Base-by-base conservation (phyloP, 1,284 basidiomycete genomes). In the Boletellus deceptivus region DNA sequence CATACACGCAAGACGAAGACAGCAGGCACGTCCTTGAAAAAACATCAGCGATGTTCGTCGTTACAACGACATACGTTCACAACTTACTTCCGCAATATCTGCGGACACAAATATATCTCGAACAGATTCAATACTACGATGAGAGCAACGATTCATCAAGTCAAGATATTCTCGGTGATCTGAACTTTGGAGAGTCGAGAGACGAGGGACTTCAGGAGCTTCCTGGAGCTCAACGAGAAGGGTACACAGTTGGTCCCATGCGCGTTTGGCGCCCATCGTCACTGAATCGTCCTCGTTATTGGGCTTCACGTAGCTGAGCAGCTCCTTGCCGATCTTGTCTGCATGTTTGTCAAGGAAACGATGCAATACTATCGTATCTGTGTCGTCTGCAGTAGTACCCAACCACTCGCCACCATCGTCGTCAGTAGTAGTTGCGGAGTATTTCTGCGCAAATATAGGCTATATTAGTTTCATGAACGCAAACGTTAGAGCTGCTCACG, bases 241-340 rank as follows among this genome's bases (percentile, higher is more conserved):
- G 29, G 79, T 80, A 57, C 88, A 91, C 24, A 94, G 73, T 9
- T 78, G 78, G 55, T 89, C 84, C 83, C 91, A 90, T 4, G 88
- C 82, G 7, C 78, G 78, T 70, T 86, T 90, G 8, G 90, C 90
- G 34, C 78, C 77, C 59, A 82, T 65, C 38, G 81, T 73, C 53
- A 77, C 70, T 24, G 74, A 67, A 50, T 84, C 83, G 18, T 78
- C 79, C 52, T 89, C 86, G 5, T 71, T 63, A 14, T 79, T 77
- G 3, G 81, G 75, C 53, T 84, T 83, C 10, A 84, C 81, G 34
- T 85, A 79, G 59, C 88, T 88, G 14, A 91, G 77, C 3, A 93
- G 70, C 58, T 91, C 89, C 63, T 89, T 89, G 33, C 89, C 90
- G 46, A 92, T 86, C 67, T 90, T 91, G 65, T 91, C 89, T 2